phyloP scores from a whole-genome alignment of 805 yeast genomes.

The Starmerella tilneyi region DNA sequence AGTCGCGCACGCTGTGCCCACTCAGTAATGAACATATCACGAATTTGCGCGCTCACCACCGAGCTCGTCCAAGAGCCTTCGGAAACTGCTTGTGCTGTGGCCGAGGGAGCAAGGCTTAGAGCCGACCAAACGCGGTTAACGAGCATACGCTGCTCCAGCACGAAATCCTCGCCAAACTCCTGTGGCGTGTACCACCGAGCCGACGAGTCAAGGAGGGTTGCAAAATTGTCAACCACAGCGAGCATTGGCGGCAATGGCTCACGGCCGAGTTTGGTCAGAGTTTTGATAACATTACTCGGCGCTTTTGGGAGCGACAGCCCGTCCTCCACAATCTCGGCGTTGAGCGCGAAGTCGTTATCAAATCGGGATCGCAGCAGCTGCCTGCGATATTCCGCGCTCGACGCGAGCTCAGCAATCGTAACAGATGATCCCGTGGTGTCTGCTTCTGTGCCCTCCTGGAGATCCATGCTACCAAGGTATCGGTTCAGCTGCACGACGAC shows the following conservation, averaged over 20 bases:
- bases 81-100: slow-evolving; percentile 25
- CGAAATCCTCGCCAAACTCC: slow-evolving; percentile 19
- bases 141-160: slow-evolving; percentile 24
- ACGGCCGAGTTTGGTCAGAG: slow-evolving; percentile 15
- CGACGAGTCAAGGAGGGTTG: slow-evolving; percentile 23
- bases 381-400: slow-evolving; percentile 22
- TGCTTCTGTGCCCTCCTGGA: slow-evolving; percentile 14
- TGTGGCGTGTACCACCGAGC: slow-evolving; percentile 25
- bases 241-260: slow-evolving; percentile 8
- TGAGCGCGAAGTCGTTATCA: slow-evolving; percentile 32
- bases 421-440: slow-evolving; percentile 31
- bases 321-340: slow-evolving; percentile 33
- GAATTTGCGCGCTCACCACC: slow-evolving; percentile 32
- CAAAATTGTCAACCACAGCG: slow-evolving; percentile 22
- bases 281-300: slow-evolving; percentile 23
- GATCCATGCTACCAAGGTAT: slow-evolving; percentile 29
- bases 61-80: slow-evolving; percentile 30
- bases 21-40: slow-evolving; percentile 32
- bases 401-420: slow-evolving; percentile 30
- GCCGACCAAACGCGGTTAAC: slow-evolving; percentile 33
- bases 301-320: slow-evolving; percentile 30
- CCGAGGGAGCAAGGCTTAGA: slow-evolving; percentile 28
- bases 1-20: slow-evolving; percentile 31
- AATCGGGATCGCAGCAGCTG: slow-evolving; percentile 30
- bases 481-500: slow-evolving; percentile 31